Evolutionary conservation across 495 filamentous ascomycete genomes (phyloP).

Genomic region (Tetracladium setigerum): DNA sequence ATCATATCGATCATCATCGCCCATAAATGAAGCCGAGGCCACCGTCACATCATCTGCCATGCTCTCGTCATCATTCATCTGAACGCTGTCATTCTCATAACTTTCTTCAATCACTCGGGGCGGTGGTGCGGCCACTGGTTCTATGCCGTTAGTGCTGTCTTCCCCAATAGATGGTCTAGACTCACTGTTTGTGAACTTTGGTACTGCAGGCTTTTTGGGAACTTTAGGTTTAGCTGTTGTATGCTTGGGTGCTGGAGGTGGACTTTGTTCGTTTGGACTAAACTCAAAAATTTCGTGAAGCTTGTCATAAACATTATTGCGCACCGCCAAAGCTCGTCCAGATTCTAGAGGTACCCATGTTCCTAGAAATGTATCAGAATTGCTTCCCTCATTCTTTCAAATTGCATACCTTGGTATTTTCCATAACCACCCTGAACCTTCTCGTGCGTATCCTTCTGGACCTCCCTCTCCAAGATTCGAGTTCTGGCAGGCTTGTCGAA

Average conservation of each 20-base stretch:
- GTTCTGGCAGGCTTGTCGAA: conserved; percentile 84
- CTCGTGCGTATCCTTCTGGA: conserved; percentile 92
- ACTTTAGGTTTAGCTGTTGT: conserved; percentile 66
- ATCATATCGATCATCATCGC: conserved; percentile 68
- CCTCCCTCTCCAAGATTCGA: conserved; percentile 89
- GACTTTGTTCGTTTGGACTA: conserved; percentile 73
- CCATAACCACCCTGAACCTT: conserved; percentile 98
- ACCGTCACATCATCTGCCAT: conserved; percentile 67
- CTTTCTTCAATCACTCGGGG: conserved; percentile 32
- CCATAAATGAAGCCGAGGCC: conserved; percentile 73
- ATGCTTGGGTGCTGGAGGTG: conserved; percentile 91
- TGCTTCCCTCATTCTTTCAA: background rate
- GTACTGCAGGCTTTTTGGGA: conserved; percentile 51
- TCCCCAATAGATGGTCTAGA: conserved; percentile 1
- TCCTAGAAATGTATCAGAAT: conserved; percentile 41
- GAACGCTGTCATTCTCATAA: conserved; percentile 38
- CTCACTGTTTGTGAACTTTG: conserved; percentile 41
- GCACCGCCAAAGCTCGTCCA: conserved; percentile 70
- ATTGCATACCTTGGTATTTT: conserved; percentile 79
- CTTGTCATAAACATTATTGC: conserved; percentile 77
- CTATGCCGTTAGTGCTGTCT: conserved; percentile 23
- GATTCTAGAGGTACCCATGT: conserved; percentile 92
- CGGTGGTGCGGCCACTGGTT: conserved; percentile 22
- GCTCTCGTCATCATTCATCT: conserved; percentile 73
- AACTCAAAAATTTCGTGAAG: conserved; percentile 85